Conservation (phyloP, 176 grass and related monocot genomes). For the Phyllostachys edulis region DNA sequence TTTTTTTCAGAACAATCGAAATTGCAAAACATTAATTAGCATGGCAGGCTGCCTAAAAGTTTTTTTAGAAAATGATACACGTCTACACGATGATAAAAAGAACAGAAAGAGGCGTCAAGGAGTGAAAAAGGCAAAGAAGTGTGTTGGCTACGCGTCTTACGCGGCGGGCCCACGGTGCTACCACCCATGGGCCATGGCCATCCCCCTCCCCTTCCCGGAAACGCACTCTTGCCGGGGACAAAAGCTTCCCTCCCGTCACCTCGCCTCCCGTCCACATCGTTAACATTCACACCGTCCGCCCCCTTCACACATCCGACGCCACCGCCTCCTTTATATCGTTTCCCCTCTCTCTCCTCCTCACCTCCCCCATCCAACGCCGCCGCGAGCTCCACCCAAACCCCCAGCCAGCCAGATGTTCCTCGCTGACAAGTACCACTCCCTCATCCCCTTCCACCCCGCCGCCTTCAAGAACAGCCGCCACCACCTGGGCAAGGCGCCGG, state of each 20-base stretch:
- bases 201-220: constrained; percentile 24
- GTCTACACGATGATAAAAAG: neutral
- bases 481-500: neutral
- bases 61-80: neutral
- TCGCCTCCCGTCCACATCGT: neutral
- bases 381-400: neutral
- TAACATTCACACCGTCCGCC: constrained; percentile 14
- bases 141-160: constrained; percentile 18
- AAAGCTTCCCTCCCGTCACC: neutral
- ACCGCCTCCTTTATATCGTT: constrained; percentile 28
- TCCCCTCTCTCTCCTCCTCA: neutral
- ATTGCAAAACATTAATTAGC: too few relatives aligned
- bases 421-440: constrained; percentile 53
- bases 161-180: constrained; percentile 34
- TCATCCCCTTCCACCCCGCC: constrained; percentile 24
- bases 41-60: neutral
- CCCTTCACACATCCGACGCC: constrained; percentile 22
- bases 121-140: neutral
- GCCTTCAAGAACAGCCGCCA: neutral
- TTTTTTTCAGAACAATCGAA: neutral
- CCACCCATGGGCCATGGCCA: too few relatives aligned
- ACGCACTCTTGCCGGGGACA: constrained; percentile 36
- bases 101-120: neutral
- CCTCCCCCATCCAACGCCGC: neutral
- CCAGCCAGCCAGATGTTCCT: constrained; percentile 55